A percentile compares a stretch with the other conserved stretches of the same genome.
Conservation (phyloP, 208 protist genomes). For the Herpetomonas muscarum region DNA sequence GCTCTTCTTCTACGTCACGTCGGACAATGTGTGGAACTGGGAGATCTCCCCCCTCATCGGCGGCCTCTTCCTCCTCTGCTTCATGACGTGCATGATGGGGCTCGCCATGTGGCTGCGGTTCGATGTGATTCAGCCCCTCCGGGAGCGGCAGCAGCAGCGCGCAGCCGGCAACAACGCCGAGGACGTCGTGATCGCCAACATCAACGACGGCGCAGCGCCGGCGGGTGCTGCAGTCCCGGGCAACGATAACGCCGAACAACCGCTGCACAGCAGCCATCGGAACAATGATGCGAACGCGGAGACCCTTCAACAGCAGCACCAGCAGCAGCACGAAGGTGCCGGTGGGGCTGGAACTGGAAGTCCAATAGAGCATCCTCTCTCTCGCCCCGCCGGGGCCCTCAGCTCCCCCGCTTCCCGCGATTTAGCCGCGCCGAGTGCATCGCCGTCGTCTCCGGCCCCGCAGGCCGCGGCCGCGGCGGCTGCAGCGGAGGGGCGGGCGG, state of each 20-base stretch:
- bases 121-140: neutral
- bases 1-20: conserved; percentile 59
- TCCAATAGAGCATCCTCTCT: too few species aligned
- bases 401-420: too few species aligned
- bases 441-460: neutral
- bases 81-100: conserved; percentile 15
- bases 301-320: too few species aligned
- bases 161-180: neutral
- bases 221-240: too few species aligned
- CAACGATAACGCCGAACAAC: too few species aligned
- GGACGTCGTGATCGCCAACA: neutral
- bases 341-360: too few species aligned
- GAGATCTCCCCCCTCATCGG: conserved; percentile 68
- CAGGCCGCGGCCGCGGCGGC: neutral
- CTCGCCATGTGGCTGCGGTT: conserved; percentile 8
- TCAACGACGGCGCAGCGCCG: too few species aligned
- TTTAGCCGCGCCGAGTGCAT: too few species aligned
- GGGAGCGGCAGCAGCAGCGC: neutral
- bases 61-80: conserved; percentile 29
- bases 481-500: neutral
- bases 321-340: too few species aligned
- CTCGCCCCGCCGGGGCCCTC: too few species aligned
- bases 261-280: too few species aligned
- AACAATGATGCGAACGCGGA: neutral
- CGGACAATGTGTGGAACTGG: conserved; percentile 64